Evolutionary conservation across 345 rosid genomes (phyloP).

Genomic region (Arabidopsis thaliana): DNA sequence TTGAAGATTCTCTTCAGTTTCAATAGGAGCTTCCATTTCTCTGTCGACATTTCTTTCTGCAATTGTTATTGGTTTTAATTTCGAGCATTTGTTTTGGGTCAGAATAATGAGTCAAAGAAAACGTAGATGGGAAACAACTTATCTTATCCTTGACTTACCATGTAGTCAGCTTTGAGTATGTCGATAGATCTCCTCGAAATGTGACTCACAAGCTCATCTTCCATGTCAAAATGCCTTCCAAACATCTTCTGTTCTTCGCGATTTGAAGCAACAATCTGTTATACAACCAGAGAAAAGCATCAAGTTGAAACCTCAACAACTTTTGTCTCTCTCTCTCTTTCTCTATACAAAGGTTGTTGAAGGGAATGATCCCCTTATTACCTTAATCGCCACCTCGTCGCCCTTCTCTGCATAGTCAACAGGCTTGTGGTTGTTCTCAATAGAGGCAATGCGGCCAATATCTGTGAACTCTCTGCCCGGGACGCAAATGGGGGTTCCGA

Average conservation of each 20-base stretch:
- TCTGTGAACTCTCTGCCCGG: constrained; percentile 79
- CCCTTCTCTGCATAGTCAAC: constrained; percentile 83
- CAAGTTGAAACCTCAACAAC: not conserved
- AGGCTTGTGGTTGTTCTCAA: constrained; percentile 75
- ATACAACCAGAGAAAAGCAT: constrained; percentile 4
- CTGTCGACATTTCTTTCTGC: constrained; percentile 69
- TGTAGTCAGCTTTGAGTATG: constrained; percentile 70
- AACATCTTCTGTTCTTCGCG: constrained; percentile 84
- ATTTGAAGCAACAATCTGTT: constrained; percentile 71
- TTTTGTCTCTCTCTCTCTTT: not conserved
- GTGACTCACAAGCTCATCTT: constrained; percentile 86
- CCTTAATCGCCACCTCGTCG: constrained; percentile 83
- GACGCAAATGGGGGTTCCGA: constrained; percentile 88
- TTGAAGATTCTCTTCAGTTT: constrained; percentile 72
- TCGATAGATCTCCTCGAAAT: constrained; percentile 82
- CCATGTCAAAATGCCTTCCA: constrained; percentile 87
- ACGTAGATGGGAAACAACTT: not conserved
- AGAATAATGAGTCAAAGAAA: not conserved
- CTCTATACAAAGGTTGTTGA: constrained; percentile 3
- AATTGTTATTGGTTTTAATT: not conserved
- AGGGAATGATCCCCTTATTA: constrained; percentile 34
- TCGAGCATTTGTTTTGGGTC: not conserved
- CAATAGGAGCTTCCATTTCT: constrained; percentile 74
- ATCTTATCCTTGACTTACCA: constrained; percentile 54
- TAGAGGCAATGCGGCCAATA: constrained; percentile 85